Conservation (phyloP, 2,329 filamentous ascomycete genomes). For the Xylaria polymorpha region DNA sequence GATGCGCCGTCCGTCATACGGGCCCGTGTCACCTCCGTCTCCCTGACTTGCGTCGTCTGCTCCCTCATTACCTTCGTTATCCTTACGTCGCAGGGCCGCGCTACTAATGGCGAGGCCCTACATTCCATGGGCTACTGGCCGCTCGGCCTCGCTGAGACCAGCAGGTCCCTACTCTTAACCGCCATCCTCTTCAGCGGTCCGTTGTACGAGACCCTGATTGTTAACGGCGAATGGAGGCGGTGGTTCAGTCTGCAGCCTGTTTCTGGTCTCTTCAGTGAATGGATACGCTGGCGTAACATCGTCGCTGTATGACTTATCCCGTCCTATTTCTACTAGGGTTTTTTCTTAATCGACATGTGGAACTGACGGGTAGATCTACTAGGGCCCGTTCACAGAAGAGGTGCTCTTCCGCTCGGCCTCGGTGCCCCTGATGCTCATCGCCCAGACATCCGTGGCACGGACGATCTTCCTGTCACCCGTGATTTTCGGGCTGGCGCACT, state of each 20-base stretch:
- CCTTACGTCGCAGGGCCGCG: constrained; percentile 65
- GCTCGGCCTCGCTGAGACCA: constrained; percentile 71
- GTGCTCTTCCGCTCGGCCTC: constrained; percentile 90
- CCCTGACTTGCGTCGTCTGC: constrained; percentile 77
- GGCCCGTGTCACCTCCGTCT: constrained; percentile 84
- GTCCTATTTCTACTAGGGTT: constrained; percentile 15
- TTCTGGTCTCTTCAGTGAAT: constrained; percentile 73
- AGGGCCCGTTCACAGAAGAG: constrained; percentile 93
- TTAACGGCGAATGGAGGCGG: constrained; percentile 75
- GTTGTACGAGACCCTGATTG: constrained; percentile 80
- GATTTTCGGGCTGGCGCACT: constrained; percentile 91
- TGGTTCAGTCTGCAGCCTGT: constrained; percentile 70
- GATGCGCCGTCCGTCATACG: constrained; percentile 92
- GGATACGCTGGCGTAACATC: constrained; percentile 87
- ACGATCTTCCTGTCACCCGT: constrained; percentile 87
- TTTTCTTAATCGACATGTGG: background rate
- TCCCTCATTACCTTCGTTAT: constrained; percentile 74
- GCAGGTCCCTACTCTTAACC: constrained; percentile 75
- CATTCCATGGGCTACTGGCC: constrained; percentile 87
- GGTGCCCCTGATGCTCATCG: constrained; percentile 82
- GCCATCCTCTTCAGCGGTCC: constrained; percentile 84
- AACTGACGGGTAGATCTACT: constrained; percentile 14
- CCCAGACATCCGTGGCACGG: constrained; percentile 64
- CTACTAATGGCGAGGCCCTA: constrained; percentile 65
- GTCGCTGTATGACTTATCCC: constrained; percentile 73